Evolutionary conservation across 495 filamentous ascomycete genomes (phyloP).

Genomic region (Xylaria castorea): DNA sequence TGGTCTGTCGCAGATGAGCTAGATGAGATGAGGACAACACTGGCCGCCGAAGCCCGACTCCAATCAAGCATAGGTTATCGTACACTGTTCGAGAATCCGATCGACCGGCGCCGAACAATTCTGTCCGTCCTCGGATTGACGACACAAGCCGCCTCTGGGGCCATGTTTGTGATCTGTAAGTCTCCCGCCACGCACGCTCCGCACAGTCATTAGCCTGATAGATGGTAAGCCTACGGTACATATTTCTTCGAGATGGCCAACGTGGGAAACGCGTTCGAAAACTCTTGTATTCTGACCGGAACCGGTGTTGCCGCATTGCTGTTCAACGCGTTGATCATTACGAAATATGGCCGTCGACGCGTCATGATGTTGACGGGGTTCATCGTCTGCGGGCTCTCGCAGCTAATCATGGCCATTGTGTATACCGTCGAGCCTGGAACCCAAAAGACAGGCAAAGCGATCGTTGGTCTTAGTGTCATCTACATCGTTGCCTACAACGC

Average conservation of each 20-base stretch:
- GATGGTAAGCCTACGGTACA: slow-evolving; percentile 59
- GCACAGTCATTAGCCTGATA: slow-evolving; percentile 23
- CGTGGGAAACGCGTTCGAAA: slow-evolving; percentile 64
- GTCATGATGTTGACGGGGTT: slow-evolving; percentile 60
- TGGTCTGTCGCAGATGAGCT: slow-evolving; percentile 56
- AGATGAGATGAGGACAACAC: slow-evolving; percentile 58
- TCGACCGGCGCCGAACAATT: slow-evolving; percentile 59
- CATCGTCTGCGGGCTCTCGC: slow-evolving; percentile 58
- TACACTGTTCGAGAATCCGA: slow-evolving; percentile 62
- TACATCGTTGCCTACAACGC: slow-evolving; percentile 65
- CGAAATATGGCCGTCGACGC: slow-evolving; percentile 60
- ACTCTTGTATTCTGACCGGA: slow-evolving; percentile 62
- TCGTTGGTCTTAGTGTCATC: slow-evolving; percentile 61
- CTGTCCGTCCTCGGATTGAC: slow-evolving; percentile 58
- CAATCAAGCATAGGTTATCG: slow-evolving; percentile 49
- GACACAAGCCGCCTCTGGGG: slow-evolving; percentile 63
- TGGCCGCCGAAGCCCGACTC: slow-evolving; percentile 56
- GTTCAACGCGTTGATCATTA: slow-evolving; percentile 60
- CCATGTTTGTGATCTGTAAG: slow-evolving; percentile 66
- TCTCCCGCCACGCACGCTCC: background rate
- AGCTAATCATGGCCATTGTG: slow-evolving; percentile 61
- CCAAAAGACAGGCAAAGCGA: slow-evolving; percentile 55
- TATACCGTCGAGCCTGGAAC: slow-evolving; percentile 59
- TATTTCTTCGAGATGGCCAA: slow-evolving; percentile 72
- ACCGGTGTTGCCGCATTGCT: slow-evolving; percentile 64